Evolutionary conservation across 2,329 filamentous ascomycete species (phyloP).

Genomic region (Chrysosporium queenslandicum): DNA sequence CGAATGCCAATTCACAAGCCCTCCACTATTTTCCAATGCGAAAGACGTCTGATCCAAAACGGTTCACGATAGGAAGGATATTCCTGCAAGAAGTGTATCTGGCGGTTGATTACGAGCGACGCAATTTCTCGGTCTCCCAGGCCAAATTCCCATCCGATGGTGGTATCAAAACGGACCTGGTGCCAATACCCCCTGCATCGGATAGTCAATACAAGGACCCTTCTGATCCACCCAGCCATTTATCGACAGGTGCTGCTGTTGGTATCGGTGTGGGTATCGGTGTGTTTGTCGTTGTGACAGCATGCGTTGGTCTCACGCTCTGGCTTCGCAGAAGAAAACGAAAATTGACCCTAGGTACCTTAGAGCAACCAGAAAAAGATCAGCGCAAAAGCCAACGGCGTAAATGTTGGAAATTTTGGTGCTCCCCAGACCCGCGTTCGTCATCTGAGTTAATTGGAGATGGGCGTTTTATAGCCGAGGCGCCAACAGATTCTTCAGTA

Average conservation of each 20-base stretch:
- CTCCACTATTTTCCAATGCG: conserved; percentile 34
- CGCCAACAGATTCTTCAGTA: conserved; percentile 19
- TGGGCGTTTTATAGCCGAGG: conserved; percentile 21
- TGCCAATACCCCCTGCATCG: conserved; percentile 19
- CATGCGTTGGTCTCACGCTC: conserved; percentile 11
- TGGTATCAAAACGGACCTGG: conserved; percentile 15
- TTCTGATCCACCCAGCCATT: background rate
- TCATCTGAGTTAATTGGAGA: conserved; percentile 21
- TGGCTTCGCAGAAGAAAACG: conserved; percentile 7
- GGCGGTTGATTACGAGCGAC: conserved; percentile 30
- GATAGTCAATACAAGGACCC: conserved; percentile 12
- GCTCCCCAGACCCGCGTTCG: conserved; percentile 1
- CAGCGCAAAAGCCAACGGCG: conserved; percentile 10
- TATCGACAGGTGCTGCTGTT: conserved; percentile 8
- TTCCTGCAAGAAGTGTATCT: conserved; percentile 37
- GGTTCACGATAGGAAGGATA: conserved; percentile 32
- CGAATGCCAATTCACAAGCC: conserved; percentile 19
- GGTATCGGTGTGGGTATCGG: conserved; percentile 14
- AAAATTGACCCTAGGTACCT: background rate
- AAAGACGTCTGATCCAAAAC: conserved; percentile 25
- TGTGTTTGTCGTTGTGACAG: conserved; percentile 7
- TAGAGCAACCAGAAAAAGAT: conserved; percentile 1
- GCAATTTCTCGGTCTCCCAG: conserved; percentile 29
- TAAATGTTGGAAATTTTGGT: conserved; percentile 13
- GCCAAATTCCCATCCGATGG: conserved; percentile 24